These are phyloP conservation scores for Casuarina cunninghamiana DNA, from an alignment of 306 rosid species.

Conservation along the genomic window DNA sequence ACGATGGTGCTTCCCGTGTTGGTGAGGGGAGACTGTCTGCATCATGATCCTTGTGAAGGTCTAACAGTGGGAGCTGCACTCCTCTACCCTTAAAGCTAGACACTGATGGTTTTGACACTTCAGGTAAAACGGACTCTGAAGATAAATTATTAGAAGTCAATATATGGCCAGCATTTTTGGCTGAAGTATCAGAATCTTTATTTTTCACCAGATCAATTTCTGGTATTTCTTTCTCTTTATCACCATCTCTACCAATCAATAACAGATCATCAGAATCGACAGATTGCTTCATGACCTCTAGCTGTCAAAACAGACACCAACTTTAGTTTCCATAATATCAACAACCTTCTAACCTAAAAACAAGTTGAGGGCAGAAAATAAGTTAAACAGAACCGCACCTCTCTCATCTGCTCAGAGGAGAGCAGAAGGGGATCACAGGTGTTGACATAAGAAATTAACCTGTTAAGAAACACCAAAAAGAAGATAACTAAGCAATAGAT, in stretches of 20 bases:
- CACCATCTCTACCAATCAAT: slow-evolving; percentile 24
- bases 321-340: slow-evolving; percentile 35
- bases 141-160: slow-evolving; percentile 36
- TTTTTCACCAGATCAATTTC: slow-evolving; percentile 26
- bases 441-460: slow-evolving; percentile 65
- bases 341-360: slow-evolving; percentile 17
- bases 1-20: slow-evolving; percentile 63
- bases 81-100: slow-evolving; percentile 66
- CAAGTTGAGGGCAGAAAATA: slow-evolving; percentile 7
- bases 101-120: slow-evolving; percentile 44
- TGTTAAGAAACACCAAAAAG: slow-evolving; percentile 41
- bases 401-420: slow-evolving; percentile 54
- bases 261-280: slow-evolving; percentile 34
- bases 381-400: slow-evolving; percentile 53
- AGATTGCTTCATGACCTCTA: slow-evolving; percentile 52
- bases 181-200: slow-evolving; percentile 28
- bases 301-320: slow-evolving; percentile 43
- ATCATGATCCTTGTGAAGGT: slow-evolving; percentile 97
- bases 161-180: slow-evolving; percentile 29
- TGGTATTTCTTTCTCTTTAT: slow-evolving; percentile 31
- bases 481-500: slow-evolving; percentile 28
- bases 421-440: slow-evolving; percentile 42
- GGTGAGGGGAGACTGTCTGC: slow-evolving; percentile 96
- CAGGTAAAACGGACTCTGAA: slow-evolving; percentile 31
- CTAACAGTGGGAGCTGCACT: slow-evolving; percentile 69